phyloP scores from a whole-genome alignment of 306 rosid species.

The Medicago arabica region DNA sequence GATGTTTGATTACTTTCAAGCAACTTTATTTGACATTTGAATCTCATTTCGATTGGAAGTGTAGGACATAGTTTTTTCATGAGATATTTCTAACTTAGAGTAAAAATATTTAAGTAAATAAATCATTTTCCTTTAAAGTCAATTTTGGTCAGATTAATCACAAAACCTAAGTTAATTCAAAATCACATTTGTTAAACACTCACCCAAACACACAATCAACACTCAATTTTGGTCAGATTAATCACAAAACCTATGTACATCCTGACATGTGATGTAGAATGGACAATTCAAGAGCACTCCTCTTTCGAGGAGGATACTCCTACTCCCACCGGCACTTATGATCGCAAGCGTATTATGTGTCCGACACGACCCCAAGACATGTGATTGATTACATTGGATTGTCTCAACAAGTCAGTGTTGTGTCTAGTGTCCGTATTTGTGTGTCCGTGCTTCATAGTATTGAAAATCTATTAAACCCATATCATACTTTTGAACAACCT shows the following conservation, averaged over 20 bases:
- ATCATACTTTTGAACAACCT: background rate
- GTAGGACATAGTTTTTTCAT: background rate
- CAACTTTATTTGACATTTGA: background rate
- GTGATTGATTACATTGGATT: too few species aligned
- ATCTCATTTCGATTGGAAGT: background rate
- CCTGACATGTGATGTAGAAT: background rate
- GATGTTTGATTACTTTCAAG: background rate
- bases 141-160: too few species aligned
- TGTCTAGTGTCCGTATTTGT: too few species aligned
- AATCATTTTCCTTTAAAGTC: background rate
- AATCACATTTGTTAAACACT: background rate
- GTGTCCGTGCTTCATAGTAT: too few species aligned
- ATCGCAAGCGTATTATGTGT: too few species aligned
- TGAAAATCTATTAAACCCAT: background rate
- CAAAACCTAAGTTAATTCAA: background rate
- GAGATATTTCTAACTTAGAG: background rate
- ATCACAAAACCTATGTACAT: too few species aligned
- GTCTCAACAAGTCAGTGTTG: too few species aligned
- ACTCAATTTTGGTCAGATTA: too few species aligned
- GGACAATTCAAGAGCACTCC: background rate
- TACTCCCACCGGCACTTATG: too few species aligned
- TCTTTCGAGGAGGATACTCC: background rate
- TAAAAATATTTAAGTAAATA: background rate
- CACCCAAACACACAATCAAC: background rate
- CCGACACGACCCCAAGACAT: too few species aligned